Evolutionary conservation across 2,329 filamentous ascomycete species (phyloP).

Genomic region (Fusarium goolgardi): DNA sequence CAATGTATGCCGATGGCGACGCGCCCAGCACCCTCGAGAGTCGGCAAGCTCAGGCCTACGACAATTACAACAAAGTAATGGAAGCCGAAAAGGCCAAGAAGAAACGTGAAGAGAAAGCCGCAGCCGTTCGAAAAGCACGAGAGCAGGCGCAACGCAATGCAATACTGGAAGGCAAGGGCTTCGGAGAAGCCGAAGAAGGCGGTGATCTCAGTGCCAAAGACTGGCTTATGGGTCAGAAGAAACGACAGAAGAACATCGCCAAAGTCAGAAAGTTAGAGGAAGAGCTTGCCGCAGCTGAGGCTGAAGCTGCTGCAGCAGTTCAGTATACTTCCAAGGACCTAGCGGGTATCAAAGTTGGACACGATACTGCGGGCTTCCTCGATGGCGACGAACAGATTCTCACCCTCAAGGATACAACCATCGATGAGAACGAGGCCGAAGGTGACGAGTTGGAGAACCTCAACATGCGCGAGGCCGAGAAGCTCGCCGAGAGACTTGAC

Average conservation of each 20-base stretch:
- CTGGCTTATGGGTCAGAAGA: slow-evolving; percentile 92
- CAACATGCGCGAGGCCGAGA: slow-evolving; percentile 76
- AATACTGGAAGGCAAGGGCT: slow-evolving; percentile 81
- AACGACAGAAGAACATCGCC: slow-evolving; percentile 90
- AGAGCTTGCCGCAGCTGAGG: slow-evolving; percentile 82
- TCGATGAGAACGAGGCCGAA: slow-evolving; percentile 84
- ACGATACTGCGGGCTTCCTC: slow-evolving; percentile 84
- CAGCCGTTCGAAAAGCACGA: slow-evolving; percentile 85
- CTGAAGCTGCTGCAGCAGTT: slow-evolving; percentile 68
- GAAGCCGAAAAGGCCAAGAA: slow-evolving; percentile 82
- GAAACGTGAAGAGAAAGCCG: slow-evolving; percentile 82
- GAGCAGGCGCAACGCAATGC: slow-evolving; percentile 82
- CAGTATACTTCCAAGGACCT: slow-evolving; percentile 88
- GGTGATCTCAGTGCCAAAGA: slow-evolving; percentile 80
- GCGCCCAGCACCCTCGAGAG: slow-evolving; percentile 85
- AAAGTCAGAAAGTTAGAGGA: slow-evolving; percentile 77
- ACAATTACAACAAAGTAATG: slow-evolving; percentile 74
- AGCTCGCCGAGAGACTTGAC: slow-evolving; percentile 79
- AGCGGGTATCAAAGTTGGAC: slow-evolving; percentile 90
- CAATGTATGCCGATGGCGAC: slow-evolving; percentile 71
- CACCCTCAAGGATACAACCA: slow-evolving; percentile 92
- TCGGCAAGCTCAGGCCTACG: slow-evolving; percentile 76
- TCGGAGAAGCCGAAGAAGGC: slow-evolving; percentile 79
- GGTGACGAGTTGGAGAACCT: slow-evolving; percentile 91
- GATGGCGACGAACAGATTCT: slow-evolving; percentile 89